Evolutionary conservation across 257 asterid genomes (phyloP).

Genomic region (Capsicum chinense): DNA sequence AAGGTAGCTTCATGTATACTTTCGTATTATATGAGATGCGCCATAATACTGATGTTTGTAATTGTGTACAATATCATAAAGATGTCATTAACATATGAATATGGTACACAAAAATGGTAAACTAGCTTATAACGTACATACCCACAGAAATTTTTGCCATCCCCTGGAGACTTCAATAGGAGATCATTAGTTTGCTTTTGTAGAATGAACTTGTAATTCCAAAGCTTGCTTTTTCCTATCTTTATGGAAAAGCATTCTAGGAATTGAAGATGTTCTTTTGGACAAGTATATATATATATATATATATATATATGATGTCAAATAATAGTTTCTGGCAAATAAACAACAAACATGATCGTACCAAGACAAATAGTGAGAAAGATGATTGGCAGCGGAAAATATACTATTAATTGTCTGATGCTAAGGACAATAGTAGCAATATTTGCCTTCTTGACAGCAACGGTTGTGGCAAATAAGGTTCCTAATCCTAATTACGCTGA

Average conservation of each 20-base stretch:
- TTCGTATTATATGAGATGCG: not conserved
- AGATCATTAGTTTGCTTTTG: not conserved
- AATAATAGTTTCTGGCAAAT: not conserved
- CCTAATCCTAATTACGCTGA: conserved; percentile 53
- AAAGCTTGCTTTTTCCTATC: not conserved
- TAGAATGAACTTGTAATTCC: not conserved
- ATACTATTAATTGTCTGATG: not conserved
- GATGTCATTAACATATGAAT: not conserved
- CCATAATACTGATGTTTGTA: not conserved
- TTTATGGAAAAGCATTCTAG: conserved; percentile 21
- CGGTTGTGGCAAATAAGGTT: not conserved
- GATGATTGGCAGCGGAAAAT: conserved; percentile 6
- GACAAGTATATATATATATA: not conserved
- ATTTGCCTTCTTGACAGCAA: not conserved
- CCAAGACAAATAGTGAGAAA: conserved; percentile 6
- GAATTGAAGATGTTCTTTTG: not conserved
- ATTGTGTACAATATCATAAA: not conserved
- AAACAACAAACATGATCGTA: not conserved
- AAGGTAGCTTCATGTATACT: not conserved
- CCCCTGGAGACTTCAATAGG: not conserved
- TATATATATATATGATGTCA: not conserved
- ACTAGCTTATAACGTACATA: not conserved
- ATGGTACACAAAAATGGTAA: not conserved
- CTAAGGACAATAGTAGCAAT: not conserved
- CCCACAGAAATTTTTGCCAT: not conserved